Evolutionary conservation across 768 basidiomycete species (phyloP).

Genomic region (Phylloporus arenicola): DNA sequence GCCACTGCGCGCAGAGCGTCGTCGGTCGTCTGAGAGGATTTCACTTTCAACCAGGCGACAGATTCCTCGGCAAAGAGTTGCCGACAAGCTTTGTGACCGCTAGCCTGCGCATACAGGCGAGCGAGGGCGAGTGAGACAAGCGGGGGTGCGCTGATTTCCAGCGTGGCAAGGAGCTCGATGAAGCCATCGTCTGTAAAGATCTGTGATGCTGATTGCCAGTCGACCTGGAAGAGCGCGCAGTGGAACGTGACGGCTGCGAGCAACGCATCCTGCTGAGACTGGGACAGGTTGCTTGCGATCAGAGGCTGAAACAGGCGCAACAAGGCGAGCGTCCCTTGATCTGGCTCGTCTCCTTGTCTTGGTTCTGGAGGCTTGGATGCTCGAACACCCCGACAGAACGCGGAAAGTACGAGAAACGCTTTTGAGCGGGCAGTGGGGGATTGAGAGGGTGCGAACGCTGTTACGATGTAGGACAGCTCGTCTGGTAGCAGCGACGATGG

Average conservation of each 20-base stretch:
- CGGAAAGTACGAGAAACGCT: conserved; percentile 64
- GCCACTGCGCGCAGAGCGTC: conserved; percentile 51
- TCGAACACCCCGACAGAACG: conserved; percentile 59
- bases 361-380: conserved; percentile 31
- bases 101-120: conserved; percentile 70
- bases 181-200: conserved; percentile 64
- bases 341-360: conserved; percentile 34
- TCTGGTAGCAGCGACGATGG: conserved; percentile 38
- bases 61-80: conserved; percentile 51
- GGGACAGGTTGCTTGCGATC: conserved; percentile 46
- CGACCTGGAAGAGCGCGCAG: conserved; percentile 80
- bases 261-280: conserved; percentile 48
- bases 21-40: conserved; percentile 45
- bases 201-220: conserved; percentile 56
- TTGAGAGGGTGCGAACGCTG: conserved; percentile 48
- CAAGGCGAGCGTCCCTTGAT: conserved; percentile 47
- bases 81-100: conserved; percentile 69
- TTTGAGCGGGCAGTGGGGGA: conserved; percentile 50
- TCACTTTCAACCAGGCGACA: conserved; percentile 61
- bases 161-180: conserved; percentile 54
- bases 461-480: conserved; percentile 48
- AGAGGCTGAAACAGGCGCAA: conserved; percentile 46
- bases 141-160: conserved; percentile 55
- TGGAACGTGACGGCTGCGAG: conserved; percentile 61
- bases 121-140: conserved; percentile 56